Evolutionary conservation across 805 yeast genomes (phyloP), one percentile per base, ranked within the genome.

Genomic region (Sugiyamaella chiloensis): DNA sequence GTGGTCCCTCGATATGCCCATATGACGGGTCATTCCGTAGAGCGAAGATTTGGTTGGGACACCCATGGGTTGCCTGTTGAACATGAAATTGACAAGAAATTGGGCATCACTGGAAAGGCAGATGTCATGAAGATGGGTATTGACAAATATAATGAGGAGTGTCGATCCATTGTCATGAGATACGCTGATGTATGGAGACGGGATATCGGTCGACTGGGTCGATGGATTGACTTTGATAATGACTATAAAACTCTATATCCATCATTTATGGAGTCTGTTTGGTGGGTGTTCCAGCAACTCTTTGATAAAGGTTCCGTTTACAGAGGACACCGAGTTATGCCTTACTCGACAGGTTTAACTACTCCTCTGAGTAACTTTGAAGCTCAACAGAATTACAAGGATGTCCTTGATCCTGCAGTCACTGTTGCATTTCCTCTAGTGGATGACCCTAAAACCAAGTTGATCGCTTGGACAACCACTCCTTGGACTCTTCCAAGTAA

Each of bases 401-500:
- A 93, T 52, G 98, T 93, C 43, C 78, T 81, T 53, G 99, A 93
- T 68, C 99, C 99, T 7, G 96, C 96, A 8, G 90, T 95, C 43
- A 89, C 96, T 51, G 70, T 93, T 58, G 95, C 88, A 23, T 95
- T 93, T 76, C 86, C 87, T 54, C 73, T 87, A 48, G 71, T 77
- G 26, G 86, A 80, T 53, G 95, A 90, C 61, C 89, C 87, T 54
- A 80, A 85, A 61, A 87, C 96, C 46, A 73, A 78, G 56, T 74
- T 93, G 56, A 90, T 93, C 32, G 98, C 98, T 7, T 93, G 99
- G 99, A 93, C 99, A 39, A 93, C 99, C 52, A 93, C 99, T 21
- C 99, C 99, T 45, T 93, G 99, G 99, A 95, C 99, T 43, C 75
- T 93, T 64, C 99, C 99, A 35, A 86, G 96, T 24, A 91, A 93